These are phyloP conservation scores for Citrullus amarus DNA, from an alignment of 306 rosid species.

Conservation along the genomic window DNA sequence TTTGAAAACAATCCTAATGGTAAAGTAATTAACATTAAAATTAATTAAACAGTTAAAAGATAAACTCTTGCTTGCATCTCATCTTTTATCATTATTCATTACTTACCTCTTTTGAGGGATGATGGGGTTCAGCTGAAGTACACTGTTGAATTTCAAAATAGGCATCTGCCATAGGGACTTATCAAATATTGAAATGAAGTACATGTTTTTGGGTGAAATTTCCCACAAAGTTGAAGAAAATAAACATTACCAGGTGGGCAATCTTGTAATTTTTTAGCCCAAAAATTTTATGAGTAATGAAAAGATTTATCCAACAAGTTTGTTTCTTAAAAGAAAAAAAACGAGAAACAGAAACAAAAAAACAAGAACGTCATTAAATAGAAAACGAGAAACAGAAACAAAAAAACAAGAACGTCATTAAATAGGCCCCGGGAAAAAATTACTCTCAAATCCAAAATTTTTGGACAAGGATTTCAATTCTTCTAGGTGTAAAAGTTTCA, in stretches of 20 bases:
- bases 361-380: no score
- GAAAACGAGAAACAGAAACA: no score
- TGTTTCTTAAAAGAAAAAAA: no score
- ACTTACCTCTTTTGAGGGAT: neutral
- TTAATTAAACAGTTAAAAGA: neutral
- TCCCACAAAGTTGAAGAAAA: neutral
- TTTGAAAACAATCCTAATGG: no score
- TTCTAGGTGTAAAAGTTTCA: neutral
- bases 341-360: no score
- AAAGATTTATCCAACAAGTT: no score
- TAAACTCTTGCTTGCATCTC: neutral
- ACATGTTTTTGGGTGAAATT: neutral
- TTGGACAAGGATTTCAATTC: neutral
- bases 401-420: no score
- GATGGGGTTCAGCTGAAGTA: neutral
- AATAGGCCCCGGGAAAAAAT: neutral
- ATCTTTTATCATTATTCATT: neutral
- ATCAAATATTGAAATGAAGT: neutral
- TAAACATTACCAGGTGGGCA: neutral
- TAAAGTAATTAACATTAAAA: neutral
- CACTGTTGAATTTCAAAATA: neutral
- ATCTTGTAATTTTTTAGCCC: neutral
- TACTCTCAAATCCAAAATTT: neutral
- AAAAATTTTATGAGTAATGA: no score
- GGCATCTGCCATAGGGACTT: neutral